phyloP scores from a whole-genome alignment of 2,329 filamentous ascomycete genomes.

The Nemania diffusa region DNA sequence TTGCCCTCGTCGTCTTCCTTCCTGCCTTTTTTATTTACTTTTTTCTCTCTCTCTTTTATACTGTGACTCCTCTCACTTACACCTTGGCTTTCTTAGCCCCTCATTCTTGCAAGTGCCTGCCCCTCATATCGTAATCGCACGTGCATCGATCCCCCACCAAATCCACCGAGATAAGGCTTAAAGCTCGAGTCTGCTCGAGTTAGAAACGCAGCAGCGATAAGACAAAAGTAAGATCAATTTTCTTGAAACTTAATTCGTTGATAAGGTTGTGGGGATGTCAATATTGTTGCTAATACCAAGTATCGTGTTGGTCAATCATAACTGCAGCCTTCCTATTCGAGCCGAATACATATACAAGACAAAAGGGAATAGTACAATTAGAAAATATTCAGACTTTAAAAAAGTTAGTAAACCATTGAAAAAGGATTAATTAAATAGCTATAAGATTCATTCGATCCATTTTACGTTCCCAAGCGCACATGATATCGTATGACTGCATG shows the following conservation, averaged over 20 bases:
- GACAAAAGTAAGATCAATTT: constrained; percentile 4
- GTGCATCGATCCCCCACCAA: constrained; percentile 23
- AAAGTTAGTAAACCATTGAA: neutral
- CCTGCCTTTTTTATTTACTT: neutral
- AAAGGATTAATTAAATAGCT: neutral
- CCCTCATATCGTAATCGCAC: constrained; percentile 13
- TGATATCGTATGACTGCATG: neutral
- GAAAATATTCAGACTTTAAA: neutral
- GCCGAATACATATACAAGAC: neutral
- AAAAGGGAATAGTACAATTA: neutral
- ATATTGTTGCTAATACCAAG: constrained; percentile 18
- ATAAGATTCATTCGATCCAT: neutral
- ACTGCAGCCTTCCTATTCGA: neutral
- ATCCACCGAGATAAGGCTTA: constrained; percentile 21
- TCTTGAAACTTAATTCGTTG: constrained; percentile 13
- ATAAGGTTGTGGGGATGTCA: constrained; percentile 23
- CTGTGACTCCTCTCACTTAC: neutral
- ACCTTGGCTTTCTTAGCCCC: constrained; percentile 20
- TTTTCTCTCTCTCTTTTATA: neutral
- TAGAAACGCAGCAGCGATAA: constrained; percentile 14
- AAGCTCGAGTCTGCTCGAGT: constrained; percentile 6
- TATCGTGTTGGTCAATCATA: neutral
- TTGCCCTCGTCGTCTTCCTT: neutral
- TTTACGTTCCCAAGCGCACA: neutral
- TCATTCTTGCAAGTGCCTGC: constrained; percentile 5